Conservation (phyloP, 2,329 filamentous ascomycete species). For the Verticillium longisporum region DNA sequence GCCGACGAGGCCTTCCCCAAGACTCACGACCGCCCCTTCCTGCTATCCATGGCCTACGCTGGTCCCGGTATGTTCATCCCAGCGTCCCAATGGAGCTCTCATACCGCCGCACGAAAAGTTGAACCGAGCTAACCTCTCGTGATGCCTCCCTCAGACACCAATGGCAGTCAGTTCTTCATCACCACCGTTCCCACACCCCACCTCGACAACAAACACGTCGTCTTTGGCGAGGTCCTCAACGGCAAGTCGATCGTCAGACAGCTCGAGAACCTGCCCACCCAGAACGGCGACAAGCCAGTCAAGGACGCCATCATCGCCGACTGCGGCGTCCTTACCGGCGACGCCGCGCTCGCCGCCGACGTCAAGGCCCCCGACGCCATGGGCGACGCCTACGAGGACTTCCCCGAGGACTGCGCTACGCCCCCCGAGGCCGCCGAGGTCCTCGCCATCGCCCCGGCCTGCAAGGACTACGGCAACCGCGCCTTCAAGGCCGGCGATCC, state of each 20-base stretch:
- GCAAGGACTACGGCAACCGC: slow-evolving; percentile 89
- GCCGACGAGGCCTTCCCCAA: slow-evolving; percentile 91
- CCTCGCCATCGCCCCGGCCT: slow-evolving; percentile 70
- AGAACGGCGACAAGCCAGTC: slow-evolving; percentile 68
- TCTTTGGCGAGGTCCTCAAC: slow-evolving; percentile 89
- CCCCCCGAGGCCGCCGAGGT: slow-evolving; percentile 61
- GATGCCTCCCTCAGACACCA: slow-evolving; percentile 56
- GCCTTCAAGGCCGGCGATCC: slow-evolving; percentile 80
- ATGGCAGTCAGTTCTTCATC: slow-evolving; percentile 97
- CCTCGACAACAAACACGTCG: slow-evolving; percentile 92
- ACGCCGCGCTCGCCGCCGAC: slow-evolving; percentile 59
- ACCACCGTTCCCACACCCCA: slow-evolving; percentile 94
- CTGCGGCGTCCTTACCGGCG: slow-evolving; percentile 77
- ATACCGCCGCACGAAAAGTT: background rate
- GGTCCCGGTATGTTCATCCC: slow-evolving; percentile 61
- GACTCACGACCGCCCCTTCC: slow-evolving; percentile 88
- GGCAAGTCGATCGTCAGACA: slow-evolving; percentile 88
- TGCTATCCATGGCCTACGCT: slow-evolving; percentile 97
- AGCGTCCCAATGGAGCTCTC: background rate
- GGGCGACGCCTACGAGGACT: slow-evolving; percentile 92
- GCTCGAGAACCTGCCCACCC: slow-evolving; percentile 77
- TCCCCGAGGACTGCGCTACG: slow-evolving; percentile 71
- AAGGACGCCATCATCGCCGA: slow-evolving; percentile 69
- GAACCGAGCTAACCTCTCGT: slow-evolving; percentile 1
- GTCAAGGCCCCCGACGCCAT: slow-evolving; percentile 69